These are phyloP conservation scores for Bryoerythrophyllum caledonicum DNA, from an alignment of 225 moss, liverwort and hornwort genomes.

Conservation along the genomic window DNA sequence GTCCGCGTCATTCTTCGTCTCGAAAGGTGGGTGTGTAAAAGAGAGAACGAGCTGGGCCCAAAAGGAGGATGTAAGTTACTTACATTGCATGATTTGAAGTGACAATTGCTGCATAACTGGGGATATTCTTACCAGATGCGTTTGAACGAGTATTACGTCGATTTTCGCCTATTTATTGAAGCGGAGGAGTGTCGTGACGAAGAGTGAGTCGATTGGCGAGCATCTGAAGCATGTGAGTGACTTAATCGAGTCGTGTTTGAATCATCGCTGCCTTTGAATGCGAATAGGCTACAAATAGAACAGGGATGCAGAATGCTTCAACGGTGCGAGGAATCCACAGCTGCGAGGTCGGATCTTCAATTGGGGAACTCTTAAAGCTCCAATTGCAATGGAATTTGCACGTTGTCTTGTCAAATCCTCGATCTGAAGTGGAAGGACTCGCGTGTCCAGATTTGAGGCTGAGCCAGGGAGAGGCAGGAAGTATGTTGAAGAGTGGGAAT, in stretches of 20 bases:
- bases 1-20: too few relatives aligned
- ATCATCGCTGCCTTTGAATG: not conserved
- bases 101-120: not conserved
- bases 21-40: not conserved
- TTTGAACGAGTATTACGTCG: not conserved
- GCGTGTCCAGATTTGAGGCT: not conserved
- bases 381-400: not conserved
- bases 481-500: slow-evolving; percentile 11
- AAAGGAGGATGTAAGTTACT: too few relatives aligned
- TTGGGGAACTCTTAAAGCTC: not conserved
- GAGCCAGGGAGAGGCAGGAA: not conserved
- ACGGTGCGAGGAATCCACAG: slow-evolving; percentile 16
- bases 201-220: not conserved
- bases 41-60: not conserved
- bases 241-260: too few relatives aligned
- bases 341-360: slow-evolving; percentile 21
- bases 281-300: not conserved
- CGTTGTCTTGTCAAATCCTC: not conserved
- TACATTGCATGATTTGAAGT: not conserved
- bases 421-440: slow-evolving; percentile 13
- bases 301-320: slow-evolving; percentile 23
- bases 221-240: not conserved
- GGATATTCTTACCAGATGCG: too few relatives aligned
- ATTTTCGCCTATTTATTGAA: not conserved
- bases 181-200: not conserved